phyloP scores from a whole-genome alignment of 2,329 filamentous ascomycete genomes.

The Tolypocladium cylindrosporum region DNA sequence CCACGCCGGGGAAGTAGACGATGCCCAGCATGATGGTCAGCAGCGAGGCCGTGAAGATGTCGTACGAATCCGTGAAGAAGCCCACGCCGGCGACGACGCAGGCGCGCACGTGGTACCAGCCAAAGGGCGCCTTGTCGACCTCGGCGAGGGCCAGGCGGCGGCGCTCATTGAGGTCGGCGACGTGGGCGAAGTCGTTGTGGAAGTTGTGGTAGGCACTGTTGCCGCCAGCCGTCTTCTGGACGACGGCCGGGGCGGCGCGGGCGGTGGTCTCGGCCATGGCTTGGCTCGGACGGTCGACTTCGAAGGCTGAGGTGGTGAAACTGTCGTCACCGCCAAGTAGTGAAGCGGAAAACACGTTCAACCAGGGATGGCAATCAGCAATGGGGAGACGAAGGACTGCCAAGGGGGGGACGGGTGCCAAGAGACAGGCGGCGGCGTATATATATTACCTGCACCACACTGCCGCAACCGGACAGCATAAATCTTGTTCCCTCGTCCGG shows the following conservation, averaged over 20 bases:
- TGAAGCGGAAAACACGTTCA: not conserved
- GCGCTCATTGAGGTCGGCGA: conserved; percentile 67
- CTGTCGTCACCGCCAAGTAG: not conserved
- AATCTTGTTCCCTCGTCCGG: not conserved
- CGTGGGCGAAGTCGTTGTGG: conserved; percentile 58
- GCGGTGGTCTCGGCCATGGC: conserved; percentile 4
- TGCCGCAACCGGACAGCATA: not conserved
- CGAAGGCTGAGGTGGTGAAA: not conserved
- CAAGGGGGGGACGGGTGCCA: not conserved
- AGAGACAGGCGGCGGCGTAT: not conserved
- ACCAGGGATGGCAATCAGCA: not conserved
- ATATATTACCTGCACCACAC: not conserved
- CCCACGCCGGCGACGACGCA: conserved; percentile 72
- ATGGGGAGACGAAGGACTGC: not conserved
- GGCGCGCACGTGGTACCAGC: conserved; percentile 75
- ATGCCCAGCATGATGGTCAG: conserved; percentile 69
- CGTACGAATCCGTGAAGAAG: conserved; percentile 83
- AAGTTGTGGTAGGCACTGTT: conserved; percentile 69
- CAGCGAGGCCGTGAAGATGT: conserved; percentile 70
- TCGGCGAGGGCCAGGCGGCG: conserved; percentile 70
- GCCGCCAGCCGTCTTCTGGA: conserved; percentile 47
- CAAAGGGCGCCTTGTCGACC: conserved; percentile 72
- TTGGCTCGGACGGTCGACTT: not conserved
- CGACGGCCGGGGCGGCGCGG: conserved; percentile 5
- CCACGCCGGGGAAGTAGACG: conserved; percentile 55